phyloP scores from a whole-genome alignment of 805 yeast species.

The Saccharomyces kudriavzevii region DNA sequence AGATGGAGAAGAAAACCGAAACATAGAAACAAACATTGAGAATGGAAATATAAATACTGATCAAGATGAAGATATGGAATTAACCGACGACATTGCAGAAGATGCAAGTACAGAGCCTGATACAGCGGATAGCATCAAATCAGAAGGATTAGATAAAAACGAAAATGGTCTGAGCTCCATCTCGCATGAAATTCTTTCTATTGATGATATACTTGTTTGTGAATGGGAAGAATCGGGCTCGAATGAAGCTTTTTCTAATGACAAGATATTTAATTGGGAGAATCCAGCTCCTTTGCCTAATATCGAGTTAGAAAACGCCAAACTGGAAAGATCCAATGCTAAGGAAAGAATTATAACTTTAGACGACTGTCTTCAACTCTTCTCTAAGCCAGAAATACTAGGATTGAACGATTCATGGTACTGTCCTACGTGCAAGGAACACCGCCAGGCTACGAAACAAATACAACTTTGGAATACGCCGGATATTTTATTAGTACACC shows the following conservation, averaged over 20 bases:
- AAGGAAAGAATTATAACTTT: constrained; percentile 43
- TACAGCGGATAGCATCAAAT: not conserved
- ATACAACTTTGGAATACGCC: constrained; percentile 93
- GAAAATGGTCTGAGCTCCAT: constrained; percentile 7
- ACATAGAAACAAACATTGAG: not conserved
- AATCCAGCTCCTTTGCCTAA: constrained; percentile 43
- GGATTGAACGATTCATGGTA: constrained; percentile 91
- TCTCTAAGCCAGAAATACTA: constrained; percentile 74
- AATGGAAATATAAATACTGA: not conserved
- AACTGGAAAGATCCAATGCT: constrained; percentile 23
- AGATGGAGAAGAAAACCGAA: not conserved
- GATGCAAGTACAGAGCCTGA: not conserved
- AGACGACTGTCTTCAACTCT: constrained; percentile 65
- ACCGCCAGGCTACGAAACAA: constrained; percentile 82
- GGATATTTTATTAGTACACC: constrained; percentile 79
- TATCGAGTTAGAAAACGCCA: constrained; percentile 45
- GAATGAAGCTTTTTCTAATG: constrained; percentile 45
- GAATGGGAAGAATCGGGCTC: constrained; percentile 53
- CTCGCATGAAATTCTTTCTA: constrained; percentile 15
- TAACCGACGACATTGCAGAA: not conserved
- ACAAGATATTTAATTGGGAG: constrained; percentile 51
- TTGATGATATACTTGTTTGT: constrained; percentile 43
- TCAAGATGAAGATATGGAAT: not conserved
- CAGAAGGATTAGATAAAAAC: not conserved
- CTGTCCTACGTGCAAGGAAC: constrained; percentile 84